These are phyloP conservation scores for Cyclotella kingstonii DNA, from an alignment of 108 stramenopile genomes.

Conservation along the genomic window DNA sequence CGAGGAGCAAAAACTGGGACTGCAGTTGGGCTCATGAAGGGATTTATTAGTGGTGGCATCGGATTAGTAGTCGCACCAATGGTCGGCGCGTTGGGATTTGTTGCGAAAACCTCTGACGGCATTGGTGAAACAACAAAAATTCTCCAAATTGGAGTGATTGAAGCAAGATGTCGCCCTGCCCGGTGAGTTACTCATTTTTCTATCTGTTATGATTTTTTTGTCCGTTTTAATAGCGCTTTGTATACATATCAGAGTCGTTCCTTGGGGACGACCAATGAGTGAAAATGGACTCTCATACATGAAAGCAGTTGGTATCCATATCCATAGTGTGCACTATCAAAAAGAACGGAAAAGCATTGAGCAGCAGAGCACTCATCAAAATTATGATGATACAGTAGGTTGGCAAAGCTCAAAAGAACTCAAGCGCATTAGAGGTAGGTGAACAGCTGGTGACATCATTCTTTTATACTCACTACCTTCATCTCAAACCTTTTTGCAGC, in stretches of 20 bases:
- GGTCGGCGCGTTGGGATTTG: constrained; percentile 34
- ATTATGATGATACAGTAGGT: neutral
- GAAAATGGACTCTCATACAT: constrained; percentile 31
- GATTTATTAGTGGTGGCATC: constrained; percentile 20
- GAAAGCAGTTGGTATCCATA: constrained; percentile 40
- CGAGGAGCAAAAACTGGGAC: constrained; percentile 28
- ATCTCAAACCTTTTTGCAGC: constrained; percentile 7
- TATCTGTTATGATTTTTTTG: no score
- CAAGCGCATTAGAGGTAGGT: constrained; percentile 14
- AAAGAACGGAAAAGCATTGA: constrained; percentile 21
- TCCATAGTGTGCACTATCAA: constrained; percentile 41
- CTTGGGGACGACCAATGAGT: constrained; percentile 37
- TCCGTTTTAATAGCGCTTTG: no score
- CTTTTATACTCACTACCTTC: neutral
- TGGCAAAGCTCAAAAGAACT: constrained; percentile 8
- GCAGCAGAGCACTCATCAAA: neutral
- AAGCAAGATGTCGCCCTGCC: constrained; percentile 42
- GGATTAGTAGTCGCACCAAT: constrained; percentile 25
- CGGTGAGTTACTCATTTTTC: no score
- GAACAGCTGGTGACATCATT: neutral
- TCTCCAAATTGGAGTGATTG: constrained; percentile 32
- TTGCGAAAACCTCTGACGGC: constrained; percentile 40
- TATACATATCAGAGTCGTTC: no score
- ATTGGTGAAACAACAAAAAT: constrained; percentile 22
- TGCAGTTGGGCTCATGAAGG: constrained; percentile 18